Evolutionary conservation across 1,139 yeast genomes (phyloP), one percentile per base, ranked within the genome.

Genomic region (Hyphopichia khmerensis): DNA sequence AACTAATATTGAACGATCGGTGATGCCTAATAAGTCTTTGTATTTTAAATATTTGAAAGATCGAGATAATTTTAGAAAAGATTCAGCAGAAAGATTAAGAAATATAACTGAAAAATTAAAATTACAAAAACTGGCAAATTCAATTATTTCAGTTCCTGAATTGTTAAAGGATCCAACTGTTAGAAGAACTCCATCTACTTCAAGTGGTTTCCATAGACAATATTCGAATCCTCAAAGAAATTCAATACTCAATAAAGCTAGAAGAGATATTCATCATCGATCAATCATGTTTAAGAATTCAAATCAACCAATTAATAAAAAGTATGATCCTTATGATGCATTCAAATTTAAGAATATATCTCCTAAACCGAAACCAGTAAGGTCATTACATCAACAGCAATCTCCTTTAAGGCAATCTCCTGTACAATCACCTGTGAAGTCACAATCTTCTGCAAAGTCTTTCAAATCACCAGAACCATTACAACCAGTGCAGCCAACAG

Each of bases 61-160:
- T 40, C 63, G 75, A 29, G 69, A 70, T 19, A 55, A 57, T 41
- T 77, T 78, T 50, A 65, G 80, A 42, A 74, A 74, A 41, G 69
- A 74, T 47, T 76, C 81, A 14, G 73, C 82, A 1, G 73, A 69
- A 42, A 62, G 80, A 42, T 60, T 79, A 36, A 63, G 84, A 45
- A 56, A 62, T 36, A 65, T 75, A 48, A 75, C 75, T 46, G 68
- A 69, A 45, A 62, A 62, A 44, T 53, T 77, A 16, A 62, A 70
- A 46, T 51, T 60, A 40, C 71, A 77, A 42, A 77, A 78, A 49
- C 66, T 72, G 14, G 67, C 65, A 40, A 80, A 77, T 42, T 71
- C 77, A 47, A 72, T 80, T 1, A 65, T 68, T 10, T 57, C 72
- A 13, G 72, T 72, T 3, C 65, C 64, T 33, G 67, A 67, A 38